Evolutionary conservation across 352 stramenopile species (phyloP), one percentile per base, ranked within the genome.

Genomic region (Globisporangium megalacanthum): DNA sequence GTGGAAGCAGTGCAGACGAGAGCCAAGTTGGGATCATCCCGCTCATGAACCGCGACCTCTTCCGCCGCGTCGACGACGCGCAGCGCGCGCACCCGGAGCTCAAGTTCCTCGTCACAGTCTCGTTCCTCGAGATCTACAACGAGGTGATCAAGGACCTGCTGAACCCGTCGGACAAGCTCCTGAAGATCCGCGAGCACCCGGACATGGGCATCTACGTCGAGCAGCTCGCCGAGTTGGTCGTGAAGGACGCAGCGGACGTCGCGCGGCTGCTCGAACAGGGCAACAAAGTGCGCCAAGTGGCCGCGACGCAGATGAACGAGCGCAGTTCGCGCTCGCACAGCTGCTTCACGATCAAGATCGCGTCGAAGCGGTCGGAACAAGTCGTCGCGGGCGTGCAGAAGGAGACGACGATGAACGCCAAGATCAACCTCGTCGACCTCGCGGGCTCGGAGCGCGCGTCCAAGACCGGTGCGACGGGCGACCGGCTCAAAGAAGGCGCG

Each of bases 61-160:
- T 97, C 56, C 49, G 70, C 4, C 72, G 75, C 19, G 65, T 89
- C 29, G 60, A 70, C 17, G 61, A 56, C 20, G 71, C 63, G 36
- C 60, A 69, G 17, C 54, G 48, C 22, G 65, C 62, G n/a, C 56
- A 70, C 20, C 68, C 58, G 5, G 62, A 70, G 15, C 69, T 79
- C 47, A 86, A 96, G 62, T 97, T 86, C 62, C 72, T 96, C 33
- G 76, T 97, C 15, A 90, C 83, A 1, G 89, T 97, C 15, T 96
- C 87, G n/a, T 98, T 96, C 61, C 69, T 98, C 20, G 93, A 98
- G 59, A 97, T 98, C 56, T 98, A 98, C 75, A 97, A 98, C 65
- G 94, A 98, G 64, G 81, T 96, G 1, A 95, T 98, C 58, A 90
- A 95, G 41, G 94, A 98, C 60, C 64, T 98, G 55, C 79, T 98